These are phyloP conservation scores for Sordaria brevicollis DNA, from an alignment of 495 filamentous ascomycete genomes.

Conservation along the genomic window DNA sequence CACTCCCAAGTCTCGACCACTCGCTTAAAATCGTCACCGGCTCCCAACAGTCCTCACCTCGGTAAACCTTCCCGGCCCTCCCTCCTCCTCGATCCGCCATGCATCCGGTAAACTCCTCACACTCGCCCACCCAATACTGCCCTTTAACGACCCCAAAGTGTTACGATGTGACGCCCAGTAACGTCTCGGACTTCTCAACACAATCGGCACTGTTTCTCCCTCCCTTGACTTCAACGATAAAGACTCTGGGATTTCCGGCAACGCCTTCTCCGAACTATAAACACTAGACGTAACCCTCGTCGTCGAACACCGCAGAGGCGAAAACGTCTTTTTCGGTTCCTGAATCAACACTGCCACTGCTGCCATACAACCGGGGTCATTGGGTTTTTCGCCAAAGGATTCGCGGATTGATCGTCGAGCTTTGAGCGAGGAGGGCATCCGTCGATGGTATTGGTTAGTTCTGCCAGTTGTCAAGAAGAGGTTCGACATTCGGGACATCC, in stretches of 20 bases:
- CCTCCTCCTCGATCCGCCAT: not conserved
- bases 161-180: not conserved
- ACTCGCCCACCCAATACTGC: not conserved
- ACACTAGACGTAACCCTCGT: not conserved
- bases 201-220: not conserved
- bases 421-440: not conserved
- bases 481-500: conserved; percentile 4
- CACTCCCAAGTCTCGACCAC: not conserved
- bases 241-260: not conserved
- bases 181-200: not conserved
- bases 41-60: not conserved
- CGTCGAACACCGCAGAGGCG: conserved; percentile 2
- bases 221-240: too few species aligned
- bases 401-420: conserved; percentile 7
- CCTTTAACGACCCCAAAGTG: not conserved
- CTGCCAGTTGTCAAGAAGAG: not conserved
- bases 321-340: conserved; percentile 2
- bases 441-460: not conserved
- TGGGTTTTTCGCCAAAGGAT: conserved; percentile 20
- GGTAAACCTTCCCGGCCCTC: not conserved
- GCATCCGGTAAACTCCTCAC: not conserved
- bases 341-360: conserved; percentile 1
- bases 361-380: conserved; percentile 19
- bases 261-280: not conserved
- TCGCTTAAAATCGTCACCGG: not conserved